Evolutionary conservation across 2,329 filamentous ascomycete genomes (phyloP).

Genomic region (Alternaria infectoria): DNA sequence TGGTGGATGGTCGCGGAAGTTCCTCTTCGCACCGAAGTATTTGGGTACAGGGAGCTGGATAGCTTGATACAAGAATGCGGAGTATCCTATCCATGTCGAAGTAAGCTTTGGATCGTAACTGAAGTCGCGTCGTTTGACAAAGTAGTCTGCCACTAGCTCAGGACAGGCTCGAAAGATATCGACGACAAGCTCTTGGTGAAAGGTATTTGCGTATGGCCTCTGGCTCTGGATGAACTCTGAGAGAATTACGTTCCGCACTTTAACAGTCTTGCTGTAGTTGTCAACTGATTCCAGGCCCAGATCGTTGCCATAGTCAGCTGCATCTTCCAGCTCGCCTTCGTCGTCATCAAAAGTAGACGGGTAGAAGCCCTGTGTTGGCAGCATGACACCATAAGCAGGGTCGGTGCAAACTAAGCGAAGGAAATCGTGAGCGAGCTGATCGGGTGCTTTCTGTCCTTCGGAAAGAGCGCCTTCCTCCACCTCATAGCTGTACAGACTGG

Average conservation of each 20-base stretch:
- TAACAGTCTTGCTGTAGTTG: conserved; percentile 72
- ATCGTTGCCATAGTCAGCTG: conserved; percentile 60
- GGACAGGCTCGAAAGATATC: conserved; percentile 81
- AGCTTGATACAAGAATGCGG: conserved; percentile 82
- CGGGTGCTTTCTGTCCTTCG: conserved; percentile 61
- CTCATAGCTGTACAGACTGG: conserved; percentile 44
- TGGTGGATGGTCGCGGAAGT: conserved; percentile 72
- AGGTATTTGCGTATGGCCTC: conserved; percentile 79
- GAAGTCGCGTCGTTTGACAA: conserved; percentile 76
- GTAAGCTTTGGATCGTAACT: conserved; percentile 90
- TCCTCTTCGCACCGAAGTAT: conserved; percentile 71
- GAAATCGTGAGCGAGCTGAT: conserved; percentile 75
- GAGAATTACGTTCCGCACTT: conserved; percentile 79
- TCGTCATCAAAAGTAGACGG: conserved; percentile 71
- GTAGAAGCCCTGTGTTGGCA: conserved; percentile 83
- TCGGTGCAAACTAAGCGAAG: conserved; percentile 77
- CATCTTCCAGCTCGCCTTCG: conserved; percentile 42
- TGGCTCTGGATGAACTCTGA: conserved; percentile 80
- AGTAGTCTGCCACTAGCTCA: conserved; percentile 88
- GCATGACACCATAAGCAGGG: conserved; percentile 73
- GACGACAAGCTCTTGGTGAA: conserved; percentile 81
- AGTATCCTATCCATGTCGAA: conserved; percentile 93
- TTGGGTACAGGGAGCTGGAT: conserved; percentile 76
- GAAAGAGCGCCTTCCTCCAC: conserved; percentile 56
- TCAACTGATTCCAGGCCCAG: conserved; percentile 72